Evolutionary conservation across 352 stramenopile species (phyloP), one percentile per base, ranked within the genome.

Genomic region (Phytophthora tentaculata): DNA sequence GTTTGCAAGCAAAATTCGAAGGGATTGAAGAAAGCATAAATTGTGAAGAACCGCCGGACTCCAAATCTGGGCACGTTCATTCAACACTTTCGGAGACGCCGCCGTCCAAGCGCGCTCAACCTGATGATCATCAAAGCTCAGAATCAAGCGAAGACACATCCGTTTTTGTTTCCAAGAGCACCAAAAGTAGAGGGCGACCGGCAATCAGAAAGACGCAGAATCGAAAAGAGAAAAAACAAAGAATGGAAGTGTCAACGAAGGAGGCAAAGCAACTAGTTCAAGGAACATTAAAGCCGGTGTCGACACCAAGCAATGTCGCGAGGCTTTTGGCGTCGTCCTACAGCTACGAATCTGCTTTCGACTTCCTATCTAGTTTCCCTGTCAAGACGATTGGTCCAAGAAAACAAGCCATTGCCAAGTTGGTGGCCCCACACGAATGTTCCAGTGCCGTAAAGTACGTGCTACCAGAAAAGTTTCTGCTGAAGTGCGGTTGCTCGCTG

Each of bases 251-350:
- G 10, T 49, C 53, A 2, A 10, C 20, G 26, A 37, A 41, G 2
- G 37, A 60, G 47, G 53, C 53, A 5, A 60, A 60, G n/a, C 37
- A 51, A 28, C 37, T 60, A 20, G 23, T 41, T n/a, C 53, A 60
- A 7, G 53, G 32, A 19, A 50, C 53, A 3, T 26, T 51, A 19
- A 17, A 51, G 14, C 53, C 39, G 1, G 14, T 48, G 2, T 19
- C 19, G 8, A 60, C 53, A 19, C 32, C 51, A 12, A 51, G 16
- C 37, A 41, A 60, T 51, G 24, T 22, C n/a, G 16, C 4, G 23
- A 37, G 48, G 19, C 23, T 54, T 16, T 22, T 54, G 9, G 12
- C 5, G 48, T 24, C 24, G 1, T 19, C 48, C 3, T 54, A 54
- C 24, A 54, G 16, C 48, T 54, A 41, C 17, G 24, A 39, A 5